Conservation (phyloP, 345 rosid species). For the Pelargonium nanum region DNA sequence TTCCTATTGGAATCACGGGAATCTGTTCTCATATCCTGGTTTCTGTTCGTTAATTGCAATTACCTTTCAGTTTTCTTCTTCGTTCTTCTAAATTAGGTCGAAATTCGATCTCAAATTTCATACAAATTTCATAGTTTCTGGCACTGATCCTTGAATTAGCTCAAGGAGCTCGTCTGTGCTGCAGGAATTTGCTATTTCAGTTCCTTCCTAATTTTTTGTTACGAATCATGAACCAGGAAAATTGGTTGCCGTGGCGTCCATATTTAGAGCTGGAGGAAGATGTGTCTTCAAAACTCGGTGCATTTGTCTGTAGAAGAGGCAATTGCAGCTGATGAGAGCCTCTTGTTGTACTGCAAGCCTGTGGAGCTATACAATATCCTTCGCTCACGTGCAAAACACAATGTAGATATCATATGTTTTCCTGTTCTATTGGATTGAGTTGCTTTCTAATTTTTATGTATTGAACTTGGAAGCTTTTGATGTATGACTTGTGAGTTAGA, state of each 20-base stretch:
- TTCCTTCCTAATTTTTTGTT: neutral
- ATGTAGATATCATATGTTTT: slow-evolving; percentile 28
- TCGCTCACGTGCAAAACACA: slow-evolving; percentile 44
- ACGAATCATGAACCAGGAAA: neutral
- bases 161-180: neutral
- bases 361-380: slow-evolving; percentile 66
- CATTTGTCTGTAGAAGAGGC: slow-evolving; percentile 59
- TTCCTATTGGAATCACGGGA: neutral
- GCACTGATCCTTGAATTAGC: neutral
- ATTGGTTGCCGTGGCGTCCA: neutral
- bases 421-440: slow-evolving; percentile 5
- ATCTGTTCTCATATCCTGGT: neutral
- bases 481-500: neutral
- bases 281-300: slow-evolving; percentile 64
- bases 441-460: neutral
- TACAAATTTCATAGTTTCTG: too few relatives aligned
- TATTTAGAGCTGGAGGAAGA: slow-evolving; percentile 7
- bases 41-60: neutral
- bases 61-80: neutral
- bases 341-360: slow-evolving; percentile 75
- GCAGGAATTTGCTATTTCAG: neutral
- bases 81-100: neutral
- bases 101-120: neutral
- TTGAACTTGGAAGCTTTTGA: neutral
- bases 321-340: slow-evolving; percentile 54